phyloP scores from a whole-genome alignment of 1,139 yeast genomes.

The Yamadazyma blattariae region DNA sequence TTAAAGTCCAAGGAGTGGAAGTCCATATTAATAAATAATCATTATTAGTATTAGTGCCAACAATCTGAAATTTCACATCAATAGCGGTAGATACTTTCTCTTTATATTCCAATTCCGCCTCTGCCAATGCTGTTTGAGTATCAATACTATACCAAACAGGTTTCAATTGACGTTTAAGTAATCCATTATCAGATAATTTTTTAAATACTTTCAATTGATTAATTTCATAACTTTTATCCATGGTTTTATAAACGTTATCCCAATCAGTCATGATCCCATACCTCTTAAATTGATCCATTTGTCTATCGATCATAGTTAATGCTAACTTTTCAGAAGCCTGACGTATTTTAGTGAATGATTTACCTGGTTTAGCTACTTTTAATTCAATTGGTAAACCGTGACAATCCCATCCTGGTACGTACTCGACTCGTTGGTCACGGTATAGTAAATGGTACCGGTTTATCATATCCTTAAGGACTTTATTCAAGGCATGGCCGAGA shows the following conservation, averaged over 20 bases:
- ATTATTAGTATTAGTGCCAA: background rate
- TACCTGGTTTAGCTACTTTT: constrained; percentile 60
- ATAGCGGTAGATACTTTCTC: constrained; percentile 70
- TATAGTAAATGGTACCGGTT: constrained; percentile 63
- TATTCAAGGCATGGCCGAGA: constrained; percentile 91
- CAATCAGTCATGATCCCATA: constrained; percentile 87
- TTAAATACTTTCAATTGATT: constrained; percentile 72
- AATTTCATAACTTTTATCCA: constrained; percentile 67
- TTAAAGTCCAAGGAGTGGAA: constrained; percentile 97
- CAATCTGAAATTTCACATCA: constrained; percentile 52
- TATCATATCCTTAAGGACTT: constrained; percentile 81
- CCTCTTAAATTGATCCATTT: constrained; percentile 59
- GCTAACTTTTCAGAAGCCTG: constrained; percentile 70
- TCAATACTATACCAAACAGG: constrained; percentile 99
- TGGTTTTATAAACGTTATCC: constrained; percentile 66
- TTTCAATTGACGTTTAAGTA: constrained; percentile 78
- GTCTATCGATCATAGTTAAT: constrained; percentile 55
- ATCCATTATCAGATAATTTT: constrained; percentile 59
- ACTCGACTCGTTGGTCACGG: constrained; percentile 59
- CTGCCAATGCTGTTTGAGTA: constrained; percentile 91
- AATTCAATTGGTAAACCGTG: constrained; percentile 96
- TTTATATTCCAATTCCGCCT: constrained; percentile 89
- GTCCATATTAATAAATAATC: constrained; percentile 73
- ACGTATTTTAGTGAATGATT: constrained; percentile 54
- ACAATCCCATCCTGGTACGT: constrained; percentile 97